A percentile compares a stretch with the other conserved stretches of the same genome.
phyloP scores from a whole-genome alignment of 768 basidiomycete species.

The Psilocybe sp. region DNA sequence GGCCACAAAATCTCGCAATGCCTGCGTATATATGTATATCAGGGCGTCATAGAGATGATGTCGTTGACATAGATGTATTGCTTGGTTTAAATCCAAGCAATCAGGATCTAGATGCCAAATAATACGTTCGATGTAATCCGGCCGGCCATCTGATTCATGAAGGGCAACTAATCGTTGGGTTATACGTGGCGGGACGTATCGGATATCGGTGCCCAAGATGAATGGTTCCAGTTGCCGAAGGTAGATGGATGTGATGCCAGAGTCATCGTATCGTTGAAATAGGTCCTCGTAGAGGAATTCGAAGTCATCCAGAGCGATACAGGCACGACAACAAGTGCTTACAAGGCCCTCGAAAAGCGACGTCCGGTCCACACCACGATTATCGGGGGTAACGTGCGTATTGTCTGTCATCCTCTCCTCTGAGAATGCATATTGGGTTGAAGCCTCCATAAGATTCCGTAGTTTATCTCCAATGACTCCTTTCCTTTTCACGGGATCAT shows the following conservation, averaged over 20 bases:
- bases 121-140: constrained; percentile 78
- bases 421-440: constrained; percentile 87
- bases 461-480: constrained; percentile 72
- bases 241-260: constrained; percentile 83
- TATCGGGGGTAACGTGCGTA: constrained; percentile 78
- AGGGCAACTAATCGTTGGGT: constrained; percentile 80
- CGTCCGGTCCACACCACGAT: constrained; percentile 90
- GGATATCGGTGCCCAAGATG: constrained; percentile 72
- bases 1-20: constrained; percentile 83
- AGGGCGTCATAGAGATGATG: constrained; percentile 90
- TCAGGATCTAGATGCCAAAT: constrained; percentile 96
- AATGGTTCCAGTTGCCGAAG: constrained; percentile 79
- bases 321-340: constrained; percentile 70
- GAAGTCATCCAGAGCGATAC: constrained; percentile 73
- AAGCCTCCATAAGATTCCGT: constrained; percentile 82
- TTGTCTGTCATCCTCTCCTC: constrained; percentile 91
- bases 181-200: constrained; percentile 79
- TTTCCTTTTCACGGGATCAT: constrained; percentile 53
- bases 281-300: constrained; percentile 93
- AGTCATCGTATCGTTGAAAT: constrained; percentile 84
- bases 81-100: constrained; percentile 91
- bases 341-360: constrained; percentile 88
- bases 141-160: constrained; percentile 68
- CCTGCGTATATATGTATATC: constrained; percentile 89
- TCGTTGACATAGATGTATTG: constrained; percentile 79